Base-by-base conservation (phyloP, 176 grass and related monocot genomes). In the Melocanna baccifera region DNA sequence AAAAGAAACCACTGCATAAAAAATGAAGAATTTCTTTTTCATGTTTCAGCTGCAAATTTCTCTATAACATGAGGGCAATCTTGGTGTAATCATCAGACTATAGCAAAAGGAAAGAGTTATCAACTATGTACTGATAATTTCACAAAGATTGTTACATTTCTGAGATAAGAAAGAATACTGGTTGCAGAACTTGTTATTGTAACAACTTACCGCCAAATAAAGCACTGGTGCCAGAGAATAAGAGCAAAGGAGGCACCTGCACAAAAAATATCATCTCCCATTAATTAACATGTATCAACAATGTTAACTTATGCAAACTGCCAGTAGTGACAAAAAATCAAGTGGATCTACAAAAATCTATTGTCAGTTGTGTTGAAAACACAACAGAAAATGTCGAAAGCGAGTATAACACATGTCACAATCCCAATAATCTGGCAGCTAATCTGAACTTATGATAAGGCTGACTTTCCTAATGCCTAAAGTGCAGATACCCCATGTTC, bases 171-270 rank as follows among this genome's bases (percentile, higher is more conserved):
- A 40, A 40, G 18, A 76, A 70, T 73, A 30, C 9, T 37, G 20
- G 67, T 43, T 30, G 66, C 1, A 28, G 6, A 10, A 34, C 12
- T 37, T 32, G 13, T 57, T 26, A 59, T 64, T 32, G 55, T 12
- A 65, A 81, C 67, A 22, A 52, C 83, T 90, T 91, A 99, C 93
- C 84, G 26, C 96, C 96, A 92, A 99, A 93, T 52, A 76, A 71
- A 94, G 91, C 93, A 94, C 93, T 94, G 46, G 83, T 78, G 81
- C 96, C 93, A 79, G 93, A 99, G 86, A 92, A 95, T 57, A 94
- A 28, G 28, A 99, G 30, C 73, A 94, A 70, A 37, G 96, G 83
- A 86, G 96, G 91, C 59, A 95, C 82, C 96, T 98, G 81, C 46
- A 91, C 18, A 86, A 63, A 77, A 30, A 15, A 5, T 28, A 26